These are phyloP conservation scores for Stephania japonica DNA, from an alignment of 164 flowering plant genomes.

Conservation along the genomic window DNA sequence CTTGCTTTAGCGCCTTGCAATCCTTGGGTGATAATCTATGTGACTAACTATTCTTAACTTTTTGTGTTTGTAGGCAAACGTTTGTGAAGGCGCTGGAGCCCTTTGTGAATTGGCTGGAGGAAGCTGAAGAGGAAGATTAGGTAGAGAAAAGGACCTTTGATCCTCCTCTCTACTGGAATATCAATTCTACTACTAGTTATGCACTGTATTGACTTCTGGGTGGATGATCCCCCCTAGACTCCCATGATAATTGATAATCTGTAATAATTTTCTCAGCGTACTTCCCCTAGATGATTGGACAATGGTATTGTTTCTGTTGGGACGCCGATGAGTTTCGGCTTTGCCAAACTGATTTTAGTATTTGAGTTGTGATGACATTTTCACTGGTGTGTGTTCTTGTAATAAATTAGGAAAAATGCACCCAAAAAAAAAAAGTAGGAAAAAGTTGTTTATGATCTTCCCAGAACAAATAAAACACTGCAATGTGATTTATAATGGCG, in stretches of 20 bases:
- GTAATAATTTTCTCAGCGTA: not conserved
- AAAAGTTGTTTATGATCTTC: no score
- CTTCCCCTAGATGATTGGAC: not conserved
- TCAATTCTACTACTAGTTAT: not conserved
- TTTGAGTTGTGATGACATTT: not conserved
- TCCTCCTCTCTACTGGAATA: not conserved
- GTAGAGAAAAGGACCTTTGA: not conserved
- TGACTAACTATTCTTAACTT: not conserved
- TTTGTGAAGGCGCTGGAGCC: conserved; percentile 92
- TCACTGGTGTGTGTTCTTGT: not conserved
- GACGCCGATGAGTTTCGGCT: not conserved
- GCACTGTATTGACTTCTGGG: not conserved
- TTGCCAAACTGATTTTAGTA: not conserved
- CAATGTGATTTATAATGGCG: no score
- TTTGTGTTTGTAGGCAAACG: conserved; percentile 53
- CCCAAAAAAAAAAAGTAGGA: no score
- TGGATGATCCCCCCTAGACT: not conserved
- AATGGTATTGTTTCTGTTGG: not conserved
- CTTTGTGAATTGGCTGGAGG: conserved; percentile 94
- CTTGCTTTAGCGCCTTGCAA: no score
- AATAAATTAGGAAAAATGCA: no score
- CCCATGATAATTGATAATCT: not conserved
- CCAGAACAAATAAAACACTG: no score
- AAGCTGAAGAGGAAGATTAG: conserved; percentile 94
- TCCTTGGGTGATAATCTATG: no score